A percentile compares a stretch with the other conserved stretches of the same genome.
Evolutionary conservation across 208 protist species (phyloP).

Genomic region (Leishmania gerbilli): DNA sequence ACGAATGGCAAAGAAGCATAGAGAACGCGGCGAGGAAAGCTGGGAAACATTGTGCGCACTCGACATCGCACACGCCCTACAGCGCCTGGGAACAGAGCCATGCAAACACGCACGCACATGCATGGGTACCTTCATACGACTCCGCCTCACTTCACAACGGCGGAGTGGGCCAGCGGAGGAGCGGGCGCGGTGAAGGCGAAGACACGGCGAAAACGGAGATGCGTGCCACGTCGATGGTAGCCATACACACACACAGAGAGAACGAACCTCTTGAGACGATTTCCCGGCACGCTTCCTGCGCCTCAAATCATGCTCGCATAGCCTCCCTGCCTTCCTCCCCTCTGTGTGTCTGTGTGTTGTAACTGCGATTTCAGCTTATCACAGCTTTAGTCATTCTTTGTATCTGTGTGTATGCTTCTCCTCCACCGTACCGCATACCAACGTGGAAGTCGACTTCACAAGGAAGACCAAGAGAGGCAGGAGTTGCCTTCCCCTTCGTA

Average conservation of each 20-base stretch:
- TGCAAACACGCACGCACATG: not conserved
- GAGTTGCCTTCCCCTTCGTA: not conserved
- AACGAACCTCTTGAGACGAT: not conserved
- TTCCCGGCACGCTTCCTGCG: not conserved
- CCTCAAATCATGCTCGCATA: not conserved
- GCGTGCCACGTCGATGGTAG: not conserved
- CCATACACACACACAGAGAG: not conserved
- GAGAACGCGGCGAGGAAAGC: not conserved
- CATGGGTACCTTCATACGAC: not conserved
- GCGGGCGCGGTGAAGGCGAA: not conserved
- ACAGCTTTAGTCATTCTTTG: not conserved
- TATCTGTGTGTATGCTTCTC: not conserved
- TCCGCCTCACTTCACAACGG: not conserved
- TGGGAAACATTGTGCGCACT: not conserved
- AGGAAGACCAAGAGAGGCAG: not conserved
- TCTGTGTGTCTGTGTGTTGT: not conserved
- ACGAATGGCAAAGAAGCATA: constrained; percentile 16
- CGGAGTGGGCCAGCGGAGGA: not conserved
- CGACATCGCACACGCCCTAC: not conserved
- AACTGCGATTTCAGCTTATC: not conserved
- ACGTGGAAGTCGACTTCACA: not conserved
- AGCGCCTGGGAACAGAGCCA: not conserved
- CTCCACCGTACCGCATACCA: not conserved
- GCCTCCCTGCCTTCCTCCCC: not conserved
- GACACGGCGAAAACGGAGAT: not conserved